Conservation (phyloP, 805 yeast species). For the Cyberlindnera bimundalis region DNA sequence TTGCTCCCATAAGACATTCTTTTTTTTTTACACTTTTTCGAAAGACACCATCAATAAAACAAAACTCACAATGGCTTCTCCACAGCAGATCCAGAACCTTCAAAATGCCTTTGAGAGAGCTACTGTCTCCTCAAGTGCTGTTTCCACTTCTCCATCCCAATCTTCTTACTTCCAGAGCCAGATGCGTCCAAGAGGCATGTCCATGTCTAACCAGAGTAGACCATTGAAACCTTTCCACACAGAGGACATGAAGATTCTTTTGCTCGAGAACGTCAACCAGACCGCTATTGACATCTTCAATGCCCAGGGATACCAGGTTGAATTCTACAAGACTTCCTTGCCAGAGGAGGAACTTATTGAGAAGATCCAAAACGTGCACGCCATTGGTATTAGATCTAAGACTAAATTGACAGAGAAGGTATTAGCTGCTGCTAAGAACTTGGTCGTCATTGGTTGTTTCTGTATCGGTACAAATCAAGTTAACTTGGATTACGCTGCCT, state of each 20-base stretch:
- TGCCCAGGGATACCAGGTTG: slow-evolving; percentile 95
- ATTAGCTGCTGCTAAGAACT: slow-evolving; percentile 80
- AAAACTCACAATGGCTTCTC: slow-evolving; percentile 49
- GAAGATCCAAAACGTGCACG: slow-evolving; percentile 90
- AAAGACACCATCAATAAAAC: neutral
- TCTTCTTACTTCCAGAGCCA: slow-evolving; percentile 51
- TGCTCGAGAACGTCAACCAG: slow-evolving; percentile 89
- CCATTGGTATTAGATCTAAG: slow-evolving; percentile 97
- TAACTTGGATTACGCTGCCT: slow-evolving; percentile 87
- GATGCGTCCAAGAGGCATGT: slow-evolving; percentile 40
- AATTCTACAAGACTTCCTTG: slow-evolving; percentile 82
- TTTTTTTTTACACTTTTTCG: neutral
- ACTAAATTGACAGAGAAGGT: slow-evolving; percentile 81
- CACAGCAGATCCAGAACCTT: slow-evolving; percentile 58
- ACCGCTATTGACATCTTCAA: slow-evolving; percentile 86
- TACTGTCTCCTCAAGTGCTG: slow-evolving; percentile 62
- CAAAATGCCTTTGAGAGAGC: slow-evolving; percentile 56
- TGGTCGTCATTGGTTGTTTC: slow-evolving; percentile 93
- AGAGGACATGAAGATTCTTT: slow-evolving; percentile 87
- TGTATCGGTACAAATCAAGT: slow-evolving; percentile 99
- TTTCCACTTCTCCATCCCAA: slow-evolving; percentile 78
- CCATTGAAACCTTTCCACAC: slow-evolving; percentile 91
- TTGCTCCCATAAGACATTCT: neutral
- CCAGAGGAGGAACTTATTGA: slow-evolving; percentile 93
- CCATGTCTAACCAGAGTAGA: slow-evolving; percentile 51